A percentile compares a stretch with the other conserved stretches of the same genome.
These are phyloP conservation scores for Brassica hybrid DNA, from an alignment of 441 rosid genomes.

Conservation along the genomic window DNA sequence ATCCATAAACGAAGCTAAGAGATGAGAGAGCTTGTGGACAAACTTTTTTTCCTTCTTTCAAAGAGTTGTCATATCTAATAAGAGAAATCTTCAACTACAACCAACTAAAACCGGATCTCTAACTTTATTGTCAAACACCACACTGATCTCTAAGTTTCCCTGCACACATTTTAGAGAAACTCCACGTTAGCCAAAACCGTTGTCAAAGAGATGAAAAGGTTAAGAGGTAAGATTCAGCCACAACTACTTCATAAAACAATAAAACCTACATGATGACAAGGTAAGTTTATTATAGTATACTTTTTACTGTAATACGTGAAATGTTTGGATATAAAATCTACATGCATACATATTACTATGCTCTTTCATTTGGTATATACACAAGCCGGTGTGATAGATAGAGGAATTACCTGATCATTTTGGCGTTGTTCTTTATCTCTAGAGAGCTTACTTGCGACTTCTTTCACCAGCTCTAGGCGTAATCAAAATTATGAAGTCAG, in stretches of 20 bases:
- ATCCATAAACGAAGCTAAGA: constrained; percentile 7
- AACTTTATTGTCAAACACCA: constrained; percentile 30
- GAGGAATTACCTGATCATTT: constrained; percentile 52
- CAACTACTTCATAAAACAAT: background rate
- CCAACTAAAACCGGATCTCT: constrained; percentile 16
- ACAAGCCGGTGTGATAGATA: constrained; percentile 35
- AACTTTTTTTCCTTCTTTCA: constrained; percentile 5
- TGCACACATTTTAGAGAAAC: constrained; percentile 25
- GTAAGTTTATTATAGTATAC: background rate
- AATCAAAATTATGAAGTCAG: constrained; percentile 25
- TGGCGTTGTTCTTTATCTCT: constrained; percentile 59
- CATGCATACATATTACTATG: constrained; percentile 23
- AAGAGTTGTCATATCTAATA: background rate
- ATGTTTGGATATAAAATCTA: background rate
- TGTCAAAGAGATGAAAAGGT: background rate
- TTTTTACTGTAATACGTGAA: too few species aligned
- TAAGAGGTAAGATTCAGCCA: background rate
- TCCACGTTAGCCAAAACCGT: constrained; percentile 4
- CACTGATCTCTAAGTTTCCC: constrained; percentile 33
- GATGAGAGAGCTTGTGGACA: background rate
- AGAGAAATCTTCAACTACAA: background rate
- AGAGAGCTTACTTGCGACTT: constrained; percentile 55
- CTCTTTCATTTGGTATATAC: constrained; percentile 29
- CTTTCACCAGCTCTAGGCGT: constrained; percentile 40
- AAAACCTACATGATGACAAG: too few species aligned